A percentile compares a stretch with the other conserved stretches of the same genome.
These are phyloP conservation scores for Extremus antarcticus DNA, from an alignment of 495 filamentous ascomycete genomes.

Conservation along the genomic window DNA sequence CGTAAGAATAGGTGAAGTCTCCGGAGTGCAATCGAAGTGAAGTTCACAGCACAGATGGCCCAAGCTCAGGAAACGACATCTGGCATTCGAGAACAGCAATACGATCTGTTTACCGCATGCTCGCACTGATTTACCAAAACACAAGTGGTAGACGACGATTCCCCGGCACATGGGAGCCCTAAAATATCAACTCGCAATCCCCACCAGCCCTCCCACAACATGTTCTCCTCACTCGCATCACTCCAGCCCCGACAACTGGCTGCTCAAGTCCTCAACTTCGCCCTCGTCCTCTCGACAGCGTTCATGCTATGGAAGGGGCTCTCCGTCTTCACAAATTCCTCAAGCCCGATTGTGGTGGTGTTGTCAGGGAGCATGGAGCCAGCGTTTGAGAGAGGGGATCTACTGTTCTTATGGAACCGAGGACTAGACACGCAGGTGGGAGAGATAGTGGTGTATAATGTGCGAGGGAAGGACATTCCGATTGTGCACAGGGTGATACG, in stretches of 20 bases:
- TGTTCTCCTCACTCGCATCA: conserved; percentile 59
- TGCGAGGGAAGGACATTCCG: conserved; percentile 80
- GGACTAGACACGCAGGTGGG: conserved; percentile 67
- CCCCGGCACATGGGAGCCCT: no score
- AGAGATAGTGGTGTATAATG: conserved; percentile 93
- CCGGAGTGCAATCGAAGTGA: no score
- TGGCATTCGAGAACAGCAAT: no score
- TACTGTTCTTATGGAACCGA: conserved; percentile 90
- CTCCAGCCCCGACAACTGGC: conserved; percentile 67
- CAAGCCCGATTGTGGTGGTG: conserved; percentile 90
- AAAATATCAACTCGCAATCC: neutral
- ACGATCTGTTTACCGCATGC: no score
- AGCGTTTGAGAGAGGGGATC: conserved; percentile 88
- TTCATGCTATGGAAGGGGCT: conserved; percentile 99
- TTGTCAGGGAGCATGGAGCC: conserved; percentile 94
- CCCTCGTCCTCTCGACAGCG: conserved; percentile 81
- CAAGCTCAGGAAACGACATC: no score
- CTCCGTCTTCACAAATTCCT: conserved; percentile 73
- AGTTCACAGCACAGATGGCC: no score
- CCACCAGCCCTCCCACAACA: conserved; percentile 31
- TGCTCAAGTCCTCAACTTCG: conserved; percentile 91
- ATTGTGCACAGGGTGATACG: conserved; percentile 80
- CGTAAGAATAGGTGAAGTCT: no score
- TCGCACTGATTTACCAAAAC: no score
- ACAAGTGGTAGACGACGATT: neutral